These are phyloP conservation scores for Nymphaea thermarum DNA, from an alignment of 164 flowering plant species.

Conservation along the genomic window DNA sequence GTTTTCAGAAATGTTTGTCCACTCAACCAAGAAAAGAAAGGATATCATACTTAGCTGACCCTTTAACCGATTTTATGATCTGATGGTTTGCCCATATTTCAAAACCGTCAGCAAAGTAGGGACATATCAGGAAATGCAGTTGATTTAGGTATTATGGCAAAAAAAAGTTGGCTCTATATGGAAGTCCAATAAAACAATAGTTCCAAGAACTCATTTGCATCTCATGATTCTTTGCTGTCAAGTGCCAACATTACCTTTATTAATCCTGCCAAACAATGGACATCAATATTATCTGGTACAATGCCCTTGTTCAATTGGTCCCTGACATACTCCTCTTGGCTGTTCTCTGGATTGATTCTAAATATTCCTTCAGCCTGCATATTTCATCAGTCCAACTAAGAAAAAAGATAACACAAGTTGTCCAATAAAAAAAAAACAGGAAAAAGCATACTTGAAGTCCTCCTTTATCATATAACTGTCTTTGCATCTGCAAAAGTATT, in stretches of 20 bases:
- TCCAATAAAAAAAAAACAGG: background rate
- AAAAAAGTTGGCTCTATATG: no score
- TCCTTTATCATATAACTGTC: conserved; percentile 58
- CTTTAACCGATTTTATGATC: no score
- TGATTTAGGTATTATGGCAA: no score
- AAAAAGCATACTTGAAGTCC: conserved; percentile 52
- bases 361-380: conserved; percentile 87
- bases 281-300: conserved; percentile 66
- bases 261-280: conserved; percentile 91
- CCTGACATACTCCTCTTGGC: conserved; percentile 78
- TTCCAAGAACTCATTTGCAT: no score
- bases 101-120: no score
- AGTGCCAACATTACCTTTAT: conserved; percentile 46
- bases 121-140: no score
- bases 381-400: background rate
- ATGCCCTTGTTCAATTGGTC: conserved; percentile 74
- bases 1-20: no score
- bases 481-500: conserved; percentile 83
- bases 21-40: no score
- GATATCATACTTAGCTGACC: no score
- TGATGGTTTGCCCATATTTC: no score
- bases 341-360: conserved; percentile 73
- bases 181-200: no score
- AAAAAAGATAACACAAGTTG: background rate
- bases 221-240: no score